A percentile compares a stretch with the other conserved stretches of the same genome.
Evolutionary conservation across 192 early-diverging fungal genomes (phyloP).

Genomic region (Backusella circina): DNA sequence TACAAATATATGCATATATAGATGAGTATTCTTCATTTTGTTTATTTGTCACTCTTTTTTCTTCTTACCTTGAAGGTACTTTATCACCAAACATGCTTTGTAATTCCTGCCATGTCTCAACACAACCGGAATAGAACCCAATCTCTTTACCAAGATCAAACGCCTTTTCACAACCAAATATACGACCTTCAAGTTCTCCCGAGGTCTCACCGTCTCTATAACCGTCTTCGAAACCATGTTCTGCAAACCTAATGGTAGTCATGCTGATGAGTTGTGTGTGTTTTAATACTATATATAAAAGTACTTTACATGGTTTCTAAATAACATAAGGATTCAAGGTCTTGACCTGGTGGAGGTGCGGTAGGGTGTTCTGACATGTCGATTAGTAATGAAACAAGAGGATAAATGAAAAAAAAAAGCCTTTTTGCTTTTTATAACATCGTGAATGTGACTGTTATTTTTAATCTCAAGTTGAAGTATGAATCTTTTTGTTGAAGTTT

Average conservation of each 20-base stretch:
- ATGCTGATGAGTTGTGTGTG: background rate
- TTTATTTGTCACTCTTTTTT: background rate
- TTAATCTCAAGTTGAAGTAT: background rate
- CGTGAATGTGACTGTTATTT: background rate
- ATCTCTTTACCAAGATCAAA: constrained; percentile 54
- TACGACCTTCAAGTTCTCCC: constrained; percentile 49
- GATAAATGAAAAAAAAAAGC: background rate
- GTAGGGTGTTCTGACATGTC: constrained; percentile 16
- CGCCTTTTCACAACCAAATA: constrained; percentile 54
- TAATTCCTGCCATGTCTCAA: constrained; percentile 43
- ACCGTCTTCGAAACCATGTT: constrained; percentile 54
- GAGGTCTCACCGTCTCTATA: constrained; percentile 42
- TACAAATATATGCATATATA: too few relatives aligned
- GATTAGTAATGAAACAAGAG: background rate
- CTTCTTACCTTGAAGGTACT: constrained; percentile 41
- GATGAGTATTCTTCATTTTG: background rate
- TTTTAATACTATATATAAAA: background rate
- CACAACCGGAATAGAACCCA: constrained; percentile 51
- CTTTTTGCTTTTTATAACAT: background rate
- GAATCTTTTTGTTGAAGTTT: background rate
- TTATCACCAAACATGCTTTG: constrained; percentile 24
- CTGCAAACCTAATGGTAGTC: constrained; percentile 42
- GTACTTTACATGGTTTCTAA: constrained; percentile 28
- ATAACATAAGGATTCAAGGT: constrained; percentile 22
- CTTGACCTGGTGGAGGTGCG: constrained; percentile 32